Evolutionary conservation across 1,284 basidiomycete genomes (phyloP).

Genomic region (Irpex lacteus): DNA sequence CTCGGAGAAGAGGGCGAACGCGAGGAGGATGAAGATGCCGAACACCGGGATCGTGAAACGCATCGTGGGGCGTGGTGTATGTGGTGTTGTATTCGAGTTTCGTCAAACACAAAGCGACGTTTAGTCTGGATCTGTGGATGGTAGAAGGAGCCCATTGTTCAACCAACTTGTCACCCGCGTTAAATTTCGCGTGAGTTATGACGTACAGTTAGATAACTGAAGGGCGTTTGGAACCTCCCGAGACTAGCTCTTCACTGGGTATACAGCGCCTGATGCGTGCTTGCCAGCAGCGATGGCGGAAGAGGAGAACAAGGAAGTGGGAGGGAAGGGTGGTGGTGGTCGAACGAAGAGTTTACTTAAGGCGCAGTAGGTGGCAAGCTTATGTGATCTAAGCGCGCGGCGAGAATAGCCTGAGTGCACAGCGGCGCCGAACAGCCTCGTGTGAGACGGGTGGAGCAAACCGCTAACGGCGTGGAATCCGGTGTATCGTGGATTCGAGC

Average conservation of each 20-base stretch:
- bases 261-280: background rate
- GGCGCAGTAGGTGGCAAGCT: background rate
- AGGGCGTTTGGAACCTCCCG: background rate
- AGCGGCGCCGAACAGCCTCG: constrained; percentile 5
- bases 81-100: background rate
- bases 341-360: background rate
- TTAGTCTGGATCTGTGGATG: background rate
- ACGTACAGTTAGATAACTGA: background rate
- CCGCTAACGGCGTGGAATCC: background rate
- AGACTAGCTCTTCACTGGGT: background rate
- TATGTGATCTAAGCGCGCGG: background rate
- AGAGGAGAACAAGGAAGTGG: background rate
- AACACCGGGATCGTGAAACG: background rate
- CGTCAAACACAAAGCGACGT: background rate
- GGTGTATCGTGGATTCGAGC: background rate
- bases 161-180: background rate
- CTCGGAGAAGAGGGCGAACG: background rate
- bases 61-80: background rate
- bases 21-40: background rate
- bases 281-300: background rate
- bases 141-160: background rate
- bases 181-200: background rate
- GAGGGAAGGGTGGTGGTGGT: background rate
- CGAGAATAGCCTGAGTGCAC: background rate
- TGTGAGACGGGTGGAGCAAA: constrained; percentile 3